A percentile compares a stretch with the other conserved stretches of the same genome.
These are phyloP conservation scores for Puccinia polysora DNA, from an alignment of 1,284 basidiomycete species.

Conservation along the genomic window DNA sequence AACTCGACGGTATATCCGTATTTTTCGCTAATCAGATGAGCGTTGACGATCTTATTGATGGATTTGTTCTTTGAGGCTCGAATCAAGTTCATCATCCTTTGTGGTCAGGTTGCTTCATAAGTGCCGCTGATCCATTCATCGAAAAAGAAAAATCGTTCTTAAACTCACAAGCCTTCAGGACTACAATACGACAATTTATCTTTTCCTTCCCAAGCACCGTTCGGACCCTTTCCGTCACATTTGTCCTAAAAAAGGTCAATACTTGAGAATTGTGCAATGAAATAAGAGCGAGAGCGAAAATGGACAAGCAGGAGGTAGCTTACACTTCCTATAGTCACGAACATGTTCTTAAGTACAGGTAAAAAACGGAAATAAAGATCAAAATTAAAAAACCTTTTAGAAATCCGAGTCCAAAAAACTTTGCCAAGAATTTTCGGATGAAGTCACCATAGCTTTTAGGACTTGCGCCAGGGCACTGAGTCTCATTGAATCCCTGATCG, in stretches of 20 bases:
- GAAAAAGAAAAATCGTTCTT: too few relatives aligned
- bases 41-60: constrained; percentile 32
- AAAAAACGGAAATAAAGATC: background rate
- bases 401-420: too few relatives aligned
- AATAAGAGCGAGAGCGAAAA: background rate
- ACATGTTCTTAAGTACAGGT: constrained; percentile 16
- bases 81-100: constrained; percentile 40
- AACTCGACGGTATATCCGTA: constrained; percentile 38
- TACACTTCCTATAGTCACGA: constrained; percentile 37
- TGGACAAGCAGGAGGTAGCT: background rate
- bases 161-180: constrained; percentile 40
- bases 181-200: constrained; percentile 35
- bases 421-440: background rate
- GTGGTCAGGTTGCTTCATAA: background rate
- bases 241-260: constrained; percentile 2
- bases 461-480: constrained; percentile 38
- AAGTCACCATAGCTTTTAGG: constrained; percentile 29
- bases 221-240: constrained; percentile 9
- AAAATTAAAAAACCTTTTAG: too few relatives aligned
- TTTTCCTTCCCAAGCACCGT: constrained; percentile 25
- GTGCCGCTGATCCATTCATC: too few relatives aligned
- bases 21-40: constrained; percentile 32
- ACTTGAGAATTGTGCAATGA: background rate
- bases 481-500: constrained; percentile 20
- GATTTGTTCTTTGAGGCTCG: constrained; percentile 28